Evolutionary conservation across 1,139 yeast species (phyloP), one percentile per base, ranked within the genome.

Genomic region (Saccharomyces hybrid): DNA sequence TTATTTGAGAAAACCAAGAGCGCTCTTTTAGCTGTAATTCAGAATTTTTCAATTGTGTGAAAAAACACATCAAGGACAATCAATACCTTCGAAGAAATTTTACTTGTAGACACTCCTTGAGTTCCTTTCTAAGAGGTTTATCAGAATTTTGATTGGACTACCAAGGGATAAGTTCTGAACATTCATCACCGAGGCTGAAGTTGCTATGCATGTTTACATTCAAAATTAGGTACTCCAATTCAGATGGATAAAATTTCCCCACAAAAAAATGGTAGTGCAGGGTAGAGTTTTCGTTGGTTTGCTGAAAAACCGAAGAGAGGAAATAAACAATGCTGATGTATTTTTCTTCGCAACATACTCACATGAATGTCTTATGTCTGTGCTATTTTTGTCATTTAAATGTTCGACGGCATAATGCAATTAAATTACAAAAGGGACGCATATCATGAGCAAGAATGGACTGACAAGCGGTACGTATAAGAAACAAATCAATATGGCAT

Each of bases 221-320:
- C 32, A 31, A 26, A 27, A 8, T 11, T 23, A 23, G 48, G 25
- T 2, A 2, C 16, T 6, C 34, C 23, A 25, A 8, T 25, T 8
- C 41, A 49, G 9, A 31, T 42, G 5, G 31, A 30, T 2, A 49
- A 34, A 13, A 28, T 49, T 13, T 27, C 51, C 6, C 14, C 28
- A 41, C 48, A 49, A 13, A 49, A 49, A 8, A 34, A 49, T n/a
- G 48, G 48, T 14, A 41, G 48, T 9, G 48, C 28, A 32, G 52
- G 8, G 46, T 50, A 14, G 32, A 44, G 14, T 44, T 26, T 50
- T 44, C 32, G n/a, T n/a, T 13, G 49, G 34, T 13, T 11, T 46
- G 11, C n/a, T 50, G 26, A 4, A n/a, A 5, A 26, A 46, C 3
- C 25, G 25, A 4, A 23, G 1, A 20, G 32, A 26, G 11, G 28